These are phyloP conservation scores for Monosporascus sp. DNA, from an alignment of 2,329 filamentous ascomycete species.

Conservation along the genomic window DNA sequence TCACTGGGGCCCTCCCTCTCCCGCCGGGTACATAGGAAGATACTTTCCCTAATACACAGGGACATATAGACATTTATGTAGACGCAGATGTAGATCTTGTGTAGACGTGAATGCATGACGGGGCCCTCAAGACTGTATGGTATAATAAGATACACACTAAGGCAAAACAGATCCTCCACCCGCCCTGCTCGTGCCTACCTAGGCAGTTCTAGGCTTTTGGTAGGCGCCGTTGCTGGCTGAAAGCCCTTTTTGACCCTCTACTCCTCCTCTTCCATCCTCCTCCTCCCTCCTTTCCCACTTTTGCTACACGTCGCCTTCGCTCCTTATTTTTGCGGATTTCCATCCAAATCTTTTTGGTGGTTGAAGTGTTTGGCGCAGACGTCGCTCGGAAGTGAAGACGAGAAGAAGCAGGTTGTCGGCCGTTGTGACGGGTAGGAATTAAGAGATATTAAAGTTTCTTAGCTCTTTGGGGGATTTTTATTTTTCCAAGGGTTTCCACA, in stretches of 20 bases:
- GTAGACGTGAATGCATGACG: neutral
- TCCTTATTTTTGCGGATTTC: neutral
- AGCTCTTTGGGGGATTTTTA: constrained; percentile 4
- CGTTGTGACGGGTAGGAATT: constrained; percentile 8
- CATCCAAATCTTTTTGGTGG: constrained; percentile 14
- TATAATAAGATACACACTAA: neutral
- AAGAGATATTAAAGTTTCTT: constrained; percentile 1
- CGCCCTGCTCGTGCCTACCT: neutral
- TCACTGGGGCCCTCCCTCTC: neutral
- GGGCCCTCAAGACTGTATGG: neutral
- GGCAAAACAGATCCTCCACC: neutral
- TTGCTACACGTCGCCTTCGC: neutral
- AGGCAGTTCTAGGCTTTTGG: neutral
- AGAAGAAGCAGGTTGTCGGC: constrained; percentile 11
- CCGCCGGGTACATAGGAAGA: neutral
- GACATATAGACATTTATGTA: neutral
- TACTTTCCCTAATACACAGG: neutral
- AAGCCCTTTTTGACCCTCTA: constrained; percentile 8
- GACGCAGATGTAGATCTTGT: neutral
- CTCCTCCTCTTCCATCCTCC: constrained; percentile 2
- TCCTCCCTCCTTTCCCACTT: constrained; percentile 6
- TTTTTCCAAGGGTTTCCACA: constrained; percentile 7
- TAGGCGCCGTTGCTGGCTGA: neutral
- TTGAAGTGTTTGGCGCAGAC: constrained; percentile 23
- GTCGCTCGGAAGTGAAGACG: constrained; percentile 17